These are phyloP conservation scores for Malus asiatica DNA, from an alignment of 306 rosid genomes.

Conservation along the genomic window DNA sequence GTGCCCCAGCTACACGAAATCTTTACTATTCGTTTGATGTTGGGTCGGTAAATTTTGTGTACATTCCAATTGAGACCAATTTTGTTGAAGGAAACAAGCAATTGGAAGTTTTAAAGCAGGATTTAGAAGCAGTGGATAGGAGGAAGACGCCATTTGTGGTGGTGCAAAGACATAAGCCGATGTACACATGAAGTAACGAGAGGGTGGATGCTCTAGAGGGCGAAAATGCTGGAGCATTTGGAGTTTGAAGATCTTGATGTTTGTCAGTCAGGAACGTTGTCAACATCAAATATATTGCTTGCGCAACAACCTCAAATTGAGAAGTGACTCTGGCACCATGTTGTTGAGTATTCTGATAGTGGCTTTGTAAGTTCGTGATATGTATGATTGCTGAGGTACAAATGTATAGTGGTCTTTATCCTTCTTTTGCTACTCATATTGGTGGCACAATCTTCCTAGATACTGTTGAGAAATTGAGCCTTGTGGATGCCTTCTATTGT, in stretches of 20 bases:
- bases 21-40: constrained; percentile 77
- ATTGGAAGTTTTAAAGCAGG: constrained; percentile 61
- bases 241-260: constrained; percentile 77
- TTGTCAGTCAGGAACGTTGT: constrained; percentile 70
- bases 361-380: background rate
- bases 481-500: constrained; percentile 46
- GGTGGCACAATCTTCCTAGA: constrained; percentile 28
- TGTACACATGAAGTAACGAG: constrained; percentile 86
- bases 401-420: constrained; percentile 30
- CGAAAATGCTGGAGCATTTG: constrained; percentile 53
- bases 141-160: constrained; percentile 67
- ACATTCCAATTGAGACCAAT: constrained; percentile 82
- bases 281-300: constrained; percentile 49
- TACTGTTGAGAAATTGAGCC: constrained; percentile 26
- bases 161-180: constrained; percentile 86
- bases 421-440: constrained; percentile 28
- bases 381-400: constrained; percentile 13
- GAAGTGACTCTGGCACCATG: background rate
- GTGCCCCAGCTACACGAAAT: constrained; percentile 58
- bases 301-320: constrained; percentile 46
- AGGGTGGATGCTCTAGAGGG: constrained; percentile 43
- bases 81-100: constrained; percentile 70
- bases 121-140: constrained; percentile 69
- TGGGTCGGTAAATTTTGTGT: constrained; percentile 80
- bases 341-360: background rate